Evolutionary conservation across 1,139 yeast genomes (phyloP), one percentile per base, ranked within the genome.

Genomic region (Kurtzmaniella quercitrusa): DNA sequence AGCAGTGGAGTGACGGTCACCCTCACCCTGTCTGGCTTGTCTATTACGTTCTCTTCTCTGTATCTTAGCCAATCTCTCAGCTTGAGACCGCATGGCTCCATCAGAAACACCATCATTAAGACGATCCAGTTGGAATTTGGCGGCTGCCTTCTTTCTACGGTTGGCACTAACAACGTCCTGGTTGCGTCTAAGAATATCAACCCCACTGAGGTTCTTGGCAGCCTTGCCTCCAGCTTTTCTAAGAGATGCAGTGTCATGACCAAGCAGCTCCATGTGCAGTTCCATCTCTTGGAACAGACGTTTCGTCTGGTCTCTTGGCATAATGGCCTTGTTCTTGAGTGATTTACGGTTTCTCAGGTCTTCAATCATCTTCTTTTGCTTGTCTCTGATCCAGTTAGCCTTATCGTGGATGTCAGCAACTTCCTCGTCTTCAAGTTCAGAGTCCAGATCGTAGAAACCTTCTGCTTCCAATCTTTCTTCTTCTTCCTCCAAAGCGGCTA

Each of bases 21-120:
- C 87, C 71, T 94, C 98, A 73, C 98, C 97, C 53, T 81, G 87
- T 69, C 96, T 83, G 36, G 98, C 96, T 61, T 76, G 70, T 71
- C 93, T 84, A 70, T 91, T 88, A 73, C 98, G 82, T 60, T 87
- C 95, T 70, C 96, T 82, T 78, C 96, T 89, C 65, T 87, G 93
- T 55, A 88, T 67, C 72, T 89, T 89, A 59, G 81, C 84, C 68
- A 89, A 71, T 74, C 94, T 84, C 54, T 85, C 95, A 45, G 97
- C 93, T 70, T 85, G 89, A 41, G 84, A 70, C 66, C 95, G 81
- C 63, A 82, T 67, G n/a, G 87, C 80, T 51, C 88, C 91, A 63
- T 85, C 91, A 44, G 80, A 73, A 53, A 89, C 80, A 79, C 97
- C 97, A 60, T 84, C 96, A 56, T 80, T 76, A 61, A 84, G 79